phyloP scores from a whole-genome alignment of 2,329 filamentous ascomycete species.

The Exutisphaerella laricina region DNA sequence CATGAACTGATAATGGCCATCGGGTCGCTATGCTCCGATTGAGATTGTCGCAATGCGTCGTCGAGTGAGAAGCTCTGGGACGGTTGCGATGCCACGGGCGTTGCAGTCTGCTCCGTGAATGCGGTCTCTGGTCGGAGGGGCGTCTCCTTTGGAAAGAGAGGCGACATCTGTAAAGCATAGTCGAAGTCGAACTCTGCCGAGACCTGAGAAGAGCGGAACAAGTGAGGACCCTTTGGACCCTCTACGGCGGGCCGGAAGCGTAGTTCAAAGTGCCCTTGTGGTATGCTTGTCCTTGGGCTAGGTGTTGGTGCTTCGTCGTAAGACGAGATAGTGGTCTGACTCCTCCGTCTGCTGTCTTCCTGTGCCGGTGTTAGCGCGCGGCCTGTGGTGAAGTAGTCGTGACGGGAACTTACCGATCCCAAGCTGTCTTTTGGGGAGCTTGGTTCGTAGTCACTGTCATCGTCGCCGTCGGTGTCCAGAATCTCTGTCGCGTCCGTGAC shows the following conservation, averaged over 20 bases:
- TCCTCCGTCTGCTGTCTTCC: slow-evolving; percentile 56
- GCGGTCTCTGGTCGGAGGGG: slow-evolving; percentile 40
- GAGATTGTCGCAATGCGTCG: slow-evolving; percentile 15
- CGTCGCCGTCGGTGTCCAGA: slow-evolving; percentile 70
- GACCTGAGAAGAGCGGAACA: slow-evolving; percentile 67
- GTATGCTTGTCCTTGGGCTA: slow-evolving; percentile 51
- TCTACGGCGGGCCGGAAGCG: slow-evolving; percentile 61
- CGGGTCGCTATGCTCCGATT: slow-evolving; percentile 12
- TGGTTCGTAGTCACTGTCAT: slow-evolving; percentile 51
- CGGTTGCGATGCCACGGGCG: slow-evolving; percentile 19
- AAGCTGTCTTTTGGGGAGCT: slow-evolving; percentile 59
- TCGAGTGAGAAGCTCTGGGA: slow-evolving; percentile 29
- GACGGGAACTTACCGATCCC: slow-evolving; percentile 57
- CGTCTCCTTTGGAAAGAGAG: slow-evolving; percentile 61
- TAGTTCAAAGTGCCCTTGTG: slow-evolving; percentile 56
- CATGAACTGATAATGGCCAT: slow-evolving; percentile 51
- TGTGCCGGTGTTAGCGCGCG: slow-evolving; percentile 22
- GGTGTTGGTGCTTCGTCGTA: slow-evolving; percentile 81
- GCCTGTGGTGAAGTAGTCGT: background rate
- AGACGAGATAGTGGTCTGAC: slow-evolving; percentile 80
- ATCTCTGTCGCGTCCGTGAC: slow-evolving; percentile 69
- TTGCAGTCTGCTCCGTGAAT: slow-evolving; percentile 35
- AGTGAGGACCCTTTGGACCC: slow-evolving; percentile 78
- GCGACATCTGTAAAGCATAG: slow-evolving; percentile 62
- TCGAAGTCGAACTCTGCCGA: slow-evolving; percentile 49